Percentiles rank a stretch among this genome's conserved stretches.
Evolutionary conservation across 805 yeast species (phyloP).

Genomic region (Pichia cabralensis): DNA sequence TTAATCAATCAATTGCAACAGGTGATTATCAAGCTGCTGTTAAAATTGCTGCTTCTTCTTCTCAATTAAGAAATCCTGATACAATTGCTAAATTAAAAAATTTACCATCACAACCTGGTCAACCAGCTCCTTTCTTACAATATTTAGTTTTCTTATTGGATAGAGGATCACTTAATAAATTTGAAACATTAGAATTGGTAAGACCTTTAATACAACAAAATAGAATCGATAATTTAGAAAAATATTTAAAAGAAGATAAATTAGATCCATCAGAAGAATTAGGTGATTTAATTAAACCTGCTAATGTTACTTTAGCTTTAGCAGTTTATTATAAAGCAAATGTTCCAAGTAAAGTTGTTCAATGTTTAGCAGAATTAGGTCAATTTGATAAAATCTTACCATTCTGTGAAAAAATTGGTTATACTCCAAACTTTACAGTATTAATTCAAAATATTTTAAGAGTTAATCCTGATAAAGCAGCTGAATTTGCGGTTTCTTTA

Average conservation of each 20-base stretch:
- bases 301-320: conserved; percentile 75
- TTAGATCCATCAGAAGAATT: conserved; percentile 92
- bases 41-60: conserved; percentile 91
- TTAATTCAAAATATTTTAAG: conserved; percentile 85
- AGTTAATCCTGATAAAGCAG: conserved; percentile 94
- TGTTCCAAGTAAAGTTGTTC: conserved; percentile 79
- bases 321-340: conserved; percentile 84
- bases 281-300: conserved; percentile 90
- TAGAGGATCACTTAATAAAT: conserved; percentile 84
- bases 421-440: conserved; percentile 82
- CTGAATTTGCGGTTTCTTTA: conserved; percentile 89
- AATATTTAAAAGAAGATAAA: conserved; percentile 94
- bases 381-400: conserved; percentile 95
- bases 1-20: conserved; percentile 68
- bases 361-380: conserved; percentile 87
- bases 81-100: conserved; percentile 89
- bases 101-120: conserved; percentile 87
- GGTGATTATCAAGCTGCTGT: conserved; percentile 93
- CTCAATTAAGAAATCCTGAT: conserved; percentile 85
- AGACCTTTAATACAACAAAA: conserved; percentile 93
- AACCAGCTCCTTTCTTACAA: conserved; percentile 86
- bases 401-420: conserved; percentile 81
- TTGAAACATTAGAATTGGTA: conserved; percentile 90
- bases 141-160: conserved; percentile 88
- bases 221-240: conserved; percentile 86